These are phyloP conservation scores for Trichoderma sp. DNA, from an alignment of 2,329 filamentous ascomycete species.

Conservation along the genomic window DNA sequence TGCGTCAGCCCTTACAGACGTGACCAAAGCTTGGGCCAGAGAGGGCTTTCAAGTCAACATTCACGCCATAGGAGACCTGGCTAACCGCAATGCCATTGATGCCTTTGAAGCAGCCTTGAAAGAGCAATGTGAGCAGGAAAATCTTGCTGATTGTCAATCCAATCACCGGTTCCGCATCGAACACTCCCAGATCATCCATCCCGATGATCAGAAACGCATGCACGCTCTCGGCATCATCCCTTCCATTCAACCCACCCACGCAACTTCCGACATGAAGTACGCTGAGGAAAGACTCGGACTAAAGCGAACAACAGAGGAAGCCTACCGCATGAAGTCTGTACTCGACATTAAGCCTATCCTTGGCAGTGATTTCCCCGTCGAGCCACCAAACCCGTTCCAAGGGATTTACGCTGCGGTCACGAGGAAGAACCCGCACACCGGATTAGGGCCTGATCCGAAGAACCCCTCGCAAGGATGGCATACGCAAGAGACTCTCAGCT, in stretches of 20 bases:
- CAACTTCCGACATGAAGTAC: slow-evolving; percentile 71
- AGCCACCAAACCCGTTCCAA: slow-evolving; percentile 66
- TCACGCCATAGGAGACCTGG: slow-evolving; percentile 70
- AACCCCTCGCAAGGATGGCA: slow-evolving; percentile 59
- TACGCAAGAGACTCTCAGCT: slow-evolving; percentile 56
- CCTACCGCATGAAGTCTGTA: slow-evolving; percentile 67
- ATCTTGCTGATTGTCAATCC: slow-evolving; percentile 53
- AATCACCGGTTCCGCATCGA: slow-evolving; percentile 65
- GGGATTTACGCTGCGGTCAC: slow-evolving; percentile 70
- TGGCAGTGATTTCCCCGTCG: slow-evolving; percentile 72
- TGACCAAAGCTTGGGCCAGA: slow-evolving; percentile 60
- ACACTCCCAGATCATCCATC: slow-evolving; percentile 70
- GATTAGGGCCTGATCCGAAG: slow-evolving; percentile 49
- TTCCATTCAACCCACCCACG: slow-evolving; percentile 71
- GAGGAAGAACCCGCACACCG: slow-evolving; percentile 59
- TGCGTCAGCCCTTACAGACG: slow-evolving; percentile 54
- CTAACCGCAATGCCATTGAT: slow-evolving; percentile 65
- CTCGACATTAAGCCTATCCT: slow-evolving; percentile 57
- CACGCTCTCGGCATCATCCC: slow-evolving; percentile 62
- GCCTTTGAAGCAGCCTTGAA: slow-evolving; percentile 60
- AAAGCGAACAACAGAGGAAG: slow-evolving; percentile 54
- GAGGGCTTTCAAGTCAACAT: slow-evolving; percentile 69
- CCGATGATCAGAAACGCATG: slow-evolving; percentile 63
- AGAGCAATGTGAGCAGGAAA: slow-evolving; percentile 48
- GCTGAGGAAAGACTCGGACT: slow-evolving; percentile 61